Evolutionary conservation across 345 rosid genomes (phyloP).

Genomic region (Populus davidiana): DNA sequence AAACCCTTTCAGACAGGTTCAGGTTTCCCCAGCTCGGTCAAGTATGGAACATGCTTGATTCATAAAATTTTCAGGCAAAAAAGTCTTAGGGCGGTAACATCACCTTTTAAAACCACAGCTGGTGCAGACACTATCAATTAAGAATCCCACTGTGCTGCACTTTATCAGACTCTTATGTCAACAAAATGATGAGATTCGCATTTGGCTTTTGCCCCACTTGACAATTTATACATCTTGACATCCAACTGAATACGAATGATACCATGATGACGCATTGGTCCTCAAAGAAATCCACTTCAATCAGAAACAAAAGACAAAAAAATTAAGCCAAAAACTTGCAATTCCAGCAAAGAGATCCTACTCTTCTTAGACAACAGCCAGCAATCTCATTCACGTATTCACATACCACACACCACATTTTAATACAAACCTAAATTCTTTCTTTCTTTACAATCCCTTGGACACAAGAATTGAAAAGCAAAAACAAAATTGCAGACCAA

Average conservation of each 20-base stretch:
- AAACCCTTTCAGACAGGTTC: too few species aligned
- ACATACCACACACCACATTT: not conserved
- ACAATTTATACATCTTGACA: too few species aligned
- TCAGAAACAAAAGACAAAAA: constrained; percentile 1
- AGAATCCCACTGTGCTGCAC: not conserved
- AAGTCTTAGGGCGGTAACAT: not conserved
- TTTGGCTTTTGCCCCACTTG: not conserved
- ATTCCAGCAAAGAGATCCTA: constrained; percentile 9
- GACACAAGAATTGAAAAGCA: not conserved
- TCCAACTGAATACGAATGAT: not conserved
- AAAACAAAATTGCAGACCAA: constrained; percentile 3
- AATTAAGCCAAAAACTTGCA: constrained; percentile 22
- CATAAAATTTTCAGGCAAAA: not conserved
- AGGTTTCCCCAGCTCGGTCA: too few species aligned
- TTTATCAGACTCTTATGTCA: constrained; percentile 1
- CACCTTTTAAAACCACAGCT: not conserved
- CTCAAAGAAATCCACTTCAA: not conserved
- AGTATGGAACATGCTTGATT: not conserved
- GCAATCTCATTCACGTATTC: constrained; percentile 17
- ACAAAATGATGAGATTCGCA: not conserved
- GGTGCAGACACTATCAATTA: not conserved
- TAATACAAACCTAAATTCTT: not conserved
- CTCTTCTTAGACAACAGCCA: not conserved
- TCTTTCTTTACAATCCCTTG: not conserved
- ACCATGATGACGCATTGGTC: not conserved